These are phyloP conservation scores for Stagonosporopsis rhizophila DNA, from an alignment of 2,329 filamentous ascomycete species.

Conservation along the genomic window DNA sequence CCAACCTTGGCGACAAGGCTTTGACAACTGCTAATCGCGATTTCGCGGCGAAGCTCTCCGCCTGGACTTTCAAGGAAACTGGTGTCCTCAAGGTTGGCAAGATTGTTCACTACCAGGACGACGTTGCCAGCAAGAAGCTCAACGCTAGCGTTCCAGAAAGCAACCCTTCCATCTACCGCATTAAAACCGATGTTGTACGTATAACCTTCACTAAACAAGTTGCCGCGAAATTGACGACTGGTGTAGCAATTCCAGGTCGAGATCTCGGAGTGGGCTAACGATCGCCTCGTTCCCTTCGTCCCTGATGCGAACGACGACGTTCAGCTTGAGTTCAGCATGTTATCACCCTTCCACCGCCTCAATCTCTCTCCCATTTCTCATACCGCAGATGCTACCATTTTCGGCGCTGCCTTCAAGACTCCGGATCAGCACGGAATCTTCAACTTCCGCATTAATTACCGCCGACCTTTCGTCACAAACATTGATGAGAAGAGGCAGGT, in stretches of 20 bases:
- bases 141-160: slow-evolving; percentile 54
- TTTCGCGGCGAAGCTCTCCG: slow-evolving; percentile 84
- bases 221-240: slow-evolving; percentile 18
- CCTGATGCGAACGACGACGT: slow-evolving; percentile 74
- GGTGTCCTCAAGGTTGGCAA: slow-evolving; percentile 86
- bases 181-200: slow-evolving; percentile 96
- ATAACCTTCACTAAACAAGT: not conserved
- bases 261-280: slow-evolving; percentile 81
- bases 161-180: slow-evolving; percentile 89
- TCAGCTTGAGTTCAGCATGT: slow-evolving; percentile 98
- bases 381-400: slow-evolving; percentile 74
- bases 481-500: slow-evolving; percentile 95
- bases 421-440: slow-evolving; percentile 99
- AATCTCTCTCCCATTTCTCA: slow-evolving; percentile 66
- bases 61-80: slow-evolving; percentile 95
- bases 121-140: slow-evolving; percentile 59
- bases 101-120: slow-evolving; percentile 75
- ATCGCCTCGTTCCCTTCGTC: slow-evolving; percentile 77
- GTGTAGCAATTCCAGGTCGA: slow-evolving; percentile 82
- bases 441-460: slow-evolving; percentile 97
- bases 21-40: slow-evolving; percentile 78
- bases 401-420: slow-evolving; percentile 76
- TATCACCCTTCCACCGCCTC: slow-evolving; percentile 94
- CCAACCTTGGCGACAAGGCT: slow-evolving; percentile 63
- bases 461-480: slow-evolving; percentile 87